These are phyloP conservation scores for Kwoniella dendrophila DNA, from an alignment of 768 basidiomycete genomes.

Conservation along the genomic window DNA sequence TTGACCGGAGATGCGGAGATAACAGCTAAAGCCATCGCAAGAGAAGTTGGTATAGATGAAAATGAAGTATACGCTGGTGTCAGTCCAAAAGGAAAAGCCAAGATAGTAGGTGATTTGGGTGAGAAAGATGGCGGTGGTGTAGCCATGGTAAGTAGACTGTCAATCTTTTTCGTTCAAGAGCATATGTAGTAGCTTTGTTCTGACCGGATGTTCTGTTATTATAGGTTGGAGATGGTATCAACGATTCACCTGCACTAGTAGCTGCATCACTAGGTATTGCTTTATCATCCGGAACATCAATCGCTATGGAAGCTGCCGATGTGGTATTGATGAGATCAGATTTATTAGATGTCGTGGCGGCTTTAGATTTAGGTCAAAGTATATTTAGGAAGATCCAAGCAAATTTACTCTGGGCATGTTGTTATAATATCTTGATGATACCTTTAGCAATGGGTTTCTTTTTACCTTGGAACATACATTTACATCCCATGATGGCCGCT, in stretches of 20 bases:
- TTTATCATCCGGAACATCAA: constrained; percentile 91
- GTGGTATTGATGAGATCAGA: constrained; percentile 97
- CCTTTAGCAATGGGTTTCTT: constrained; percentile 97
- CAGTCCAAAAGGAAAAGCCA: constrained; percentile 94
- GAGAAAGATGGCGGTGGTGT: constrained; percentile 71
- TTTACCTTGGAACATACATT: constrained; percentile 84
- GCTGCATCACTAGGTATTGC: constrained; percentile 96
- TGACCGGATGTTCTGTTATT: background rate
- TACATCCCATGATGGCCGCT: constrained; percentile 98
- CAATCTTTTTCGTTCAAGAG: too few relatives aligned
- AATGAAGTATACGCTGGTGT: constrained; percentile 88
- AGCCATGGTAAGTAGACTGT: constrained; percentile 82
- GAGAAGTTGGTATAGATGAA: constrained; percentile 79
- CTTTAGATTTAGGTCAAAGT: constrained; percentile 80
- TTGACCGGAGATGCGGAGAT: constrained; percentile 88
- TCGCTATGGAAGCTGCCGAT: constrained; percentile 97
- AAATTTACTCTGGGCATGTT: constrained; percentile 94
- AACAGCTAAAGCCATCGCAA: constrained; percentile 85
- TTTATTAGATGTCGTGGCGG: constrained; percentile 94
- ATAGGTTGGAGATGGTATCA: constrained; percentile 97
- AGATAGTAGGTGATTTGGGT: constrained; percentile 77
- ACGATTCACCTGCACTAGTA: constrained; percentile 95
- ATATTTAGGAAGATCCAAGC: constrained; percentile 90
- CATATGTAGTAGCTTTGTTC: too few relatives aligned
- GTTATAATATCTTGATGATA: constrained; percentile 90